Evolutionary conservation across 2,329 filamentous ascomycete species (phyloP).

Genomic region (Ceratocystiopsis minuta): DNA sequence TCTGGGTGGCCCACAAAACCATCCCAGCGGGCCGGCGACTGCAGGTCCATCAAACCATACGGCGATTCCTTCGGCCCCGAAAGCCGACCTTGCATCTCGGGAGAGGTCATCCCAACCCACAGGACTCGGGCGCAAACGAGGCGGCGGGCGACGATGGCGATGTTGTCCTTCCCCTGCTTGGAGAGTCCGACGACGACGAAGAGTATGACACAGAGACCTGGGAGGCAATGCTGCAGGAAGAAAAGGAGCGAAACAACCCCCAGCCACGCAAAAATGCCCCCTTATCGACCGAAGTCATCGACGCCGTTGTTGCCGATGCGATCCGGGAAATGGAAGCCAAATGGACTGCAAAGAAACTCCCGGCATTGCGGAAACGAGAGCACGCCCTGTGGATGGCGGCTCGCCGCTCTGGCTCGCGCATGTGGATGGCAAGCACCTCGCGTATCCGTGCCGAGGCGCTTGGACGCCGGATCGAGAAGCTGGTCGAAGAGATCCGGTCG

Average conservation of each 20-base stretch:
- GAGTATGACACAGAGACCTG: constrained; percentile 18
- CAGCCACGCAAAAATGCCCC: constrained; percentile 17
- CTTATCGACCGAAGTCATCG: constrained; percentile 25
- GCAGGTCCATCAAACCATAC: constrained; percentile 24
- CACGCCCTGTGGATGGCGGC: constrained; percentile 42
- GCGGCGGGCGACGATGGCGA: constrained; percentile 13
- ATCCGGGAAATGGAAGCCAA: constrained; percentile 32
- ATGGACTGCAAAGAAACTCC: constrained; percentile 43
- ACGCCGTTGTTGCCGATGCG: constrained; percentile 32
- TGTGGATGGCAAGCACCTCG: constrained; percentile 25
- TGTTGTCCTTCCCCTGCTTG: constrained; percentile 15
- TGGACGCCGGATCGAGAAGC: constrained; percentile 34
- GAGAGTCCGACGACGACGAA: constrained; percentile 30
- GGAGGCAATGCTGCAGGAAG: constrained; percentile 42
- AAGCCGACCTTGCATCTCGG: neutral
- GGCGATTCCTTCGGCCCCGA: constrained; percentile 17
- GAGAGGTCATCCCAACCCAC: constrained; percentile 5
- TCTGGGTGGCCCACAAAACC: neutral
- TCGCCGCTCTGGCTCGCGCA: constrained; percentile 23
- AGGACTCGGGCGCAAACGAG: neutral
- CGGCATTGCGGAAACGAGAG: constrained; percentile 36
- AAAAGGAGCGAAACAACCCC: constrained; percentile 16
- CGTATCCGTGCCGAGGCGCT: constrained; percentile 23
- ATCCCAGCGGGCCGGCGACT: constrained; percentile 25
- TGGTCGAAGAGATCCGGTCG: constrained; percentile 30